Conservation (phyloP, 371 early-diverging fungal species). For the Fennellomyces sp. region DNA sequence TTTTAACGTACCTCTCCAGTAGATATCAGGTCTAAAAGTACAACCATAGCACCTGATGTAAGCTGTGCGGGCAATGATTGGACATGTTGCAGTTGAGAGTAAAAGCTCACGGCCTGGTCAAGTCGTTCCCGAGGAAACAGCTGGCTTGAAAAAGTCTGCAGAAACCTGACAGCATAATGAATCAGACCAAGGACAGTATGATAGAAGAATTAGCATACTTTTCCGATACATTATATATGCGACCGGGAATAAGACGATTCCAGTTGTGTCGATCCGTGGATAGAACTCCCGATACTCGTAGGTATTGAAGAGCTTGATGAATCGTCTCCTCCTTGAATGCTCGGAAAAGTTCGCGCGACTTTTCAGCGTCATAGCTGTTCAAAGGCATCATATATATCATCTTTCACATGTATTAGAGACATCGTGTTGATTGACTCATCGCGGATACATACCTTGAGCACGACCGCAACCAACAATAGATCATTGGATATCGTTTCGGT, state of each 20-base stretch:
- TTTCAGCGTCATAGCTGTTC: neutral
- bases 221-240: conserved; percentile 11
- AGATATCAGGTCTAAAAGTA: conserved; percentile 8
- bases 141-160: neutral
- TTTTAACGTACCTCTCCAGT: conserved; percentile 1
- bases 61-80: neutral
- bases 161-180: conserved; percentile 2
- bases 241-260: conserved; percentile 10
- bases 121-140: neutral
- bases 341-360: conserved; percentile 1
- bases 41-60: conserved; percentile 1
- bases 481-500: neutral
- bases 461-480: neutral
- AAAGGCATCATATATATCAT: conserved; percentile 8
- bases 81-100: neutral
- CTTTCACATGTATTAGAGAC: neutral
- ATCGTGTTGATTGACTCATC: no score
- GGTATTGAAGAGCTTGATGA: neutral
- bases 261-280: neutral
- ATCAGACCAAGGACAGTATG: neutral
- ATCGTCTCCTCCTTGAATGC: neutral
- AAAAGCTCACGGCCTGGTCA: neutral
- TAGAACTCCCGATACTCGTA: neutral
- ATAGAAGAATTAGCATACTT: conserved; percentile 1
- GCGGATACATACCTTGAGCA: conserved; percentile 7